Conservation (phyloP, 2,329 filamentous ascomycete species). For the Stachybotrys chartarum region DNA sequence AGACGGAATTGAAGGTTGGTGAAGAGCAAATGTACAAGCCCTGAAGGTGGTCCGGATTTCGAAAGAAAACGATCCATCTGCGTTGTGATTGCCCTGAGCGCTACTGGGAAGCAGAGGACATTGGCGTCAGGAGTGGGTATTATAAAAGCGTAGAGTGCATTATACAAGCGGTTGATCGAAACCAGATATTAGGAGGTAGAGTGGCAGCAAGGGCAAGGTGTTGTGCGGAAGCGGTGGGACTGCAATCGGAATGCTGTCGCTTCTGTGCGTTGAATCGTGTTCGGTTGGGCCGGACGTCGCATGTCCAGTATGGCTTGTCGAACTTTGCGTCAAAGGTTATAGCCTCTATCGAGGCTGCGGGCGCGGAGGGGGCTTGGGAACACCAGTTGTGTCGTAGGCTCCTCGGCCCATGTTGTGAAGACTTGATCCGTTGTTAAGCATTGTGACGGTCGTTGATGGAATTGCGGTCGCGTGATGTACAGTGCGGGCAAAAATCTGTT, state of each 20-base stretch:
- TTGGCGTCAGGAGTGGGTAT: slow-evolving; percentile 27
- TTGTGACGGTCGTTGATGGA: background rate
- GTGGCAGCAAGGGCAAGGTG: background rate
- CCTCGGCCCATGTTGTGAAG: slow-evolving; percentile 41
- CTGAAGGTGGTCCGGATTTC: background rate
- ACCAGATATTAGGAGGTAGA: background rate
- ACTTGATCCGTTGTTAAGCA: slow-evolving; percentile 13
- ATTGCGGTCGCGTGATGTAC: background rate
- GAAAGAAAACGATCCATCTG: background rate
- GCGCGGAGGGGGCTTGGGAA: slow-evolving; percentile 38
- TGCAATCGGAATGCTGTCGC: no score
- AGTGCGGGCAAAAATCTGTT: background rate
- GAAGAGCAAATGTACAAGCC: background rate
- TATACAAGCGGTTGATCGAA: slow-evolving; percentile 10
- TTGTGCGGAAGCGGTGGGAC: no score
- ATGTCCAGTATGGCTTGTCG: background rate
- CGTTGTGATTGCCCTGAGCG: slow-evolving; percentile 12
- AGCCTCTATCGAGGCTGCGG: slow-evolving; percentile 29
- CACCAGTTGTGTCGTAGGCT: slow-evolving; percentile 44
- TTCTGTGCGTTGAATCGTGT: no score
- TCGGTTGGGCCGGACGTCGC: no score
- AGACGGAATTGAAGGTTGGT: background rate
- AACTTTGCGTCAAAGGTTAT: slow-evolving; percentile 4
- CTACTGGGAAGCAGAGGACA: slow-evolving; percentile 31
- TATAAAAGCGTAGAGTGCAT: slow-evolving; percentile 26